Percentiles rank a stretch among this genome's conserved stretches.
Evolutionary conservation across 768 basidiomycete species (phyloP).

Genomic region (Xanthoconium stramineum): DNA sequence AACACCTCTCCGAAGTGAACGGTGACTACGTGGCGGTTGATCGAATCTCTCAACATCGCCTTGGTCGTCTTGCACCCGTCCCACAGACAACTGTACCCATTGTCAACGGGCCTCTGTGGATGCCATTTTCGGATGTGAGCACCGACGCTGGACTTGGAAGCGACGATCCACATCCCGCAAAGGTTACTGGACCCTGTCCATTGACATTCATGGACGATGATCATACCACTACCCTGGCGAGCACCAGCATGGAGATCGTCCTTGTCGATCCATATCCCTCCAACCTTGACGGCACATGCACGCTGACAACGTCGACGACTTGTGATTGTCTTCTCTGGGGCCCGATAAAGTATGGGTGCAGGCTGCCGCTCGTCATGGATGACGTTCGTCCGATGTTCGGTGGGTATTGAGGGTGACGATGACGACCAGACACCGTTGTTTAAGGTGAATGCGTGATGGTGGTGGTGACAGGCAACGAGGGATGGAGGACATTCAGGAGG

Average conservation of each 20-base stretch:
- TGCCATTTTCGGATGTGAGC: constrained; percentile 13
- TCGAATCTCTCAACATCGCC: neutral
- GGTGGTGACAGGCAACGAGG: too few species aligned
- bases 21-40: constrained; percentile 6
- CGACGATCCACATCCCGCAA: constrained; percentile 11
- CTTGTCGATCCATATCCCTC: constrained; percentile 6
- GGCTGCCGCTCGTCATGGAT: neutral
- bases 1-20: constrained; percentile 5
- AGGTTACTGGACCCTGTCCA: constrained; percentile 1
- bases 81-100: neutral
- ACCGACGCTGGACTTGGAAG: neutral
- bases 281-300: neutral
- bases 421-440: too few species aligned
- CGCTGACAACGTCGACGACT: neutral
- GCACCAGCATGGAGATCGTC: neutral
- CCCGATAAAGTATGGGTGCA: neutral
- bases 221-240: neutral
- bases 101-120: neutral
- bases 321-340: neutral
- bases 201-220: constrained; percentile 8
- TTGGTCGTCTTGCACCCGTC: neutral
- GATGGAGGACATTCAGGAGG: too few species aligned
- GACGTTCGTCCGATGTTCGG: neutral
- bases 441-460: too few species aligned
- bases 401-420: too few species aligned